Percentiles rank a stretch among this genome's conserved stretches.
Conservation (phyloP, 805 yeast genomes). For the Saccharomycopsis sp. region DNA sequence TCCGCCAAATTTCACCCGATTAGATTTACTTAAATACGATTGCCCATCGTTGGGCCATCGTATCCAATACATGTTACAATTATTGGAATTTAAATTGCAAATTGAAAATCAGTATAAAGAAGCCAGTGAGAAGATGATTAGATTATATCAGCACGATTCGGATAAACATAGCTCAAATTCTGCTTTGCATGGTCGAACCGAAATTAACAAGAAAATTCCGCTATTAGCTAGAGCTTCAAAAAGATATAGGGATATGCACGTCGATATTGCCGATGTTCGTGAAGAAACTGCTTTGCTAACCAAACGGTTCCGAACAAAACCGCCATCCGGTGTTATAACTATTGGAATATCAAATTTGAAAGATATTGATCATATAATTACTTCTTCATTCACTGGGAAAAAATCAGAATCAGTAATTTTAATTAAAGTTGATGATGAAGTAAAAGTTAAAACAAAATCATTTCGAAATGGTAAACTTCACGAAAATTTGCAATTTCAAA, state of each 20-base stretch:
- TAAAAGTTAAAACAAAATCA: constrained; percentile 66
- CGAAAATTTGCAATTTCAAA: constrained; percentile 57
- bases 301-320: constrained; percentile 72
- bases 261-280: constrained; percentile 53
- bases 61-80: constrained; percentile 92
- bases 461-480: constrained; percentile 75
- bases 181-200: constrained; percentile 81
- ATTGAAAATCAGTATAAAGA: constrained; percentile 90
- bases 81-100: constrained; percentile 85
- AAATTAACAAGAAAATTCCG: constrained; percentile 79
- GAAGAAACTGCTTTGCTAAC: constrained; percentile 59
- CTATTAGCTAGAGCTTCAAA: constrained; percentile 76
- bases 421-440: constrained; percentile 83
- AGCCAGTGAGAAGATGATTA: constrained; percentile 85
- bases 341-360: constrained; percentile 70
- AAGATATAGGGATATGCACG: constrained; percentile 84
- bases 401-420: constrained; percentile 74
- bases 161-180: constrained; percentile 79
- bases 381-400: constrained; percentile 64
- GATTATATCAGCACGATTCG: constrained; percentile 83
- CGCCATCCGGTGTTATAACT: constrained; percentile 72
- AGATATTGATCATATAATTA: constrained; percentile 77
- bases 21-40: constrained; percentile 84
- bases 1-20: constrained; percentile 36
- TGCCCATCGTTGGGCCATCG: constrained; percentile 92